Evolutionary conservation across 1,284 basidiomycete species (phyloP).

Genomic region (Ganoderma leucocontextum): DNA sequence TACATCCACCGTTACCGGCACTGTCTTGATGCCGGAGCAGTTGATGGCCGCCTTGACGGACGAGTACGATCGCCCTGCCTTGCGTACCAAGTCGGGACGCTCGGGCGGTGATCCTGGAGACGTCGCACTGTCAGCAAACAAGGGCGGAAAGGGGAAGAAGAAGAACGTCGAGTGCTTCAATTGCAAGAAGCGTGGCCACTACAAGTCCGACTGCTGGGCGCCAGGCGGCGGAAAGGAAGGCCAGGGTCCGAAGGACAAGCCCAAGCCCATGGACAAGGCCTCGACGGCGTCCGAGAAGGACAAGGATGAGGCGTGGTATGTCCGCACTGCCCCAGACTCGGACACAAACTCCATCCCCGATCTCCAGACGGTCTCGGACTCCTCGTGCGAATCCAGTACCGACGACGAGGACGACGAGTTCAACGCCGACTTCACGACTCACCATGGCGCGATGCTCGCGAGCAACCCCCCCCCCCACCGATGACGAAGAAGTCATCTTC

Average conservation of each 20-base stretch:
- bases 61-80: slow-evolving; percentile 26
- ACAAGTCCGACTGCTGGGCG: slow-evolving; percentile 6
- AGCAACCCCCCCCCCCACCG: too few species aligned
- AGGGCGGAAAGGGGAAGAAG: slow-evolving; percentile 21
- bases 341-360: too few species aligned
- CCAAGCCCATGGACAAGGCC: slow-evolving; percentile 25
- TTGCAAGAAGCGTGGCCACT: slow-evolving; percentile 38
- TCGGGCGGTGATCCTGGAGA: slow-evolving; percentile 7
- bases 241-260: slow-evolving; percentile 26
- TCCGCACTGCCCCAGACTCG: too few species aligned
- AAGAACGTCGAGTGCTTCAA: slow-evolving; percentile 34
- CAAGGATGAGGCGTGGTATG: background rate
- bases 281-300: slow-evolving; percentile 15
- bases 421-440: too few species aligned
- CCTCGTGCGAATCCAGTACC: too few species aligned
- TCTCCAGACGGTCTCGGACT: too few species aligned
- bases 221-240: too few species aligned
- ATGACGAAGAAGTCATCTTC: too few species aligned
- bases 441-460: too few species aligned
- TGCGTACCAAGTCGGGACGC: slow-evolving; percentile 13
- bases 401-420: too few species aligned
- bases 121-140: slow-evolving; percentile 20
- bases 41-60: slow-evolving; percentile 29
- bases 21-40: slow-evolving; percentile 22
- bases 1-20: slow-evolving; percentile 15